phyloP scores from a whole-genome alignment of 2,329 filamentous ascomycete genomes.

The Phaeophleospora eucalypticola region DNA sequence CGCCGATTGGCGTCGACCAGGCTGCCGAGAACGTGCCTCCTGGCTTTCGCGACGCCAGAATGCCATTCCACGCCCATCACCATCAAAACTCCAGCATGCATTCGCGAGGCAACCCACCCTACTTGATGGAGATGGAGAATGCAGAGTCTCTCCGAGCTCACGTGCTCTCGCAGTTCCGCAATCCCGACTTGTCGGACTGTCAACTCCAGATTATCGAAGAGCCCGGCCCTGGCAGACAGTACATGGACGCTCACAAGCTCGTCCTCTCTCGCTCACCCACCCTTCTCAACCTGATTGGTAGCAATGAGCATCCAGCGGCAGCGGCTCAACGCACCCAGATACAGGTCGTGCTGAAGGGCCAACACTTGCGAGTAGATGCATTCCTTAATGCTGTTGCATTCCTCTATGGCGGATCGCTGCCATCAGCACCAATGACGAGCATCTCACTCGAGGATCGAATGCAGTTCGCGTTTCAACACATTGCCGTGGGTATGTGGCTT shows the following conservation, averaged over 20 bases:
- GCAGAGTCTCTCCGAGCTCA: constrained; percentile 30
- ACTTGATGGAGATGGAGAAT: constrained; percentile 27
- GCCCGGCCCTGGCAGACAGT: constrained; percentile 11
- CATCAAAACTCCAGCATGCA: constrained; percentile 17
- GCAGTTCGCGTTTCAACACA: constrained; percentile 55
- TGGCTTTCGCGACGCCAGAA: not conserved
- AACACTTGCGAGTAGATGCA: constrained; percentile 20
- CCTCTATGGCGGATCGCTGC: constrained; percentile 32
- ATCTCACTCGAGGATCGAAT: constrained; percentile 22
- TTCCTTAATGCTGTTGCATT: constrained; percentile 30
- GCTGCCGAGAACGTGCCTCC: constrained; percentile 2
- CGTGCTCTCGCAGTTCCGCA: constrained; percentile 26
- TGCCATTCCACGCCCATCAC: constrained; percentile 1
- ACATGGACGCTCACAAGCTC: constrained; percentile 29
- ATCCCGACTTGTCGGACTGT: constrained; percentile 30
- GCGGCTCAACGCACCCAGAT: constrained; percentile 18
- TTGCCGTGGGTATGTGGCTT: constrained; percentile 59
- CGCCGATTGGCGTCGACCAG: constrained; percentile 17
- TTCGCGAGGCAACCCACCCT: constrained; percentile 14
- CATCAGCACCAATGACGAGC: constrained; percentile 19
- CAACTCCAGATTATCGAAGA: constrained; percentile 28
- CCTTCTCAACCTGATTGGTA: constrained; percentile 24
- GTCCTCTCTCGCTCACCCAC: constrained; percentile 30
- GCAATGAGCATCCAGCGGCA: constrained; percentile 8
- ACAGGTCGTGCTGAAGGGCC: constrained; percentile 18